Percentiles rank a stretch among this genome's conserved stretches.
phyloP scores from a whole-genome alignment of 2,329 filamentous ascomycete genomes.

The Penicillium psychrosexuale region DNA sequence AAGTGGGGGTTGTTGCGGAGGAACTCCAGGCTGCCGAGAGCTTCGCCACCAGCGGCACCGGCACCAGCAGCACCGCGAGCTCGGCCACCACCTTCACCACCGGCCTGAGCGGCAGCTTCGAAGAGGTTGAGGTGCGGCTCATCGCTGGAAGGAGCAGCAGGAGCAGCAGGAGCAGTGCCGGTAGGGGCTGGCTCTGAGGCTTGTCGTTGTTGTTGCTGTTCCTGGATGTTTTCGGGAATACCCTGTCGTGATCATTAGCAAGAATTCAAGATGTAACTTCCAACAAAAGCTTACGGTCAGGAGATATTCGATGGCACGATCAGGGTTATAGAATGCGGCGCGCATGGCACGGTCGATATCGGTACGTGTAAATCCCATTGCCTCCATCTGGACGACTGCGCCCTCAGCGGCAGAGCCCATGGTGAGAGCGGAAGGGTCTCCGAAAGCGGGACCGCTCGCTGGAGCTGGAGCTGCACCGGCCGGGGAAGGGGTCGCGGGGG shows the following conservation, averaged over 20 bases:
- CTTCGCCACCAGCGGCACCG: slow-evolving; percentile 52
- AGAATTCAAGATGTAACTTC: neutral
- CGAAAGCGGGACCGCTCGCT: slow-evolving; percentile 49
- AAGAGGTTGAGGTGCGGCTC: slow-evolving; percentile 77
- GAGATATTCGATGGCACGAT: slow-evolving; percentile 95
- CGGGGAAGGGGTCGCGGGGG: slow-evolving; percentile 49
- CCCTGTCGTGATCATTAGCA: slow-evolving; percentile 55
- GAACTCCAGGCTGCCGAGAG: slow-evolving; percentile 82
- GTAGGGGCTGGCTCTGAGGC: slow-evolving; percentile 45
- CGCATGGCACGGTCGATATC: slow-evolving; percentile 94
- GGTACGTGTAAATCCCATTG: slow-evolving; percentile 87
- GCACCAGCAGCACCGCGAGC: slow-evolving; percentile 28
- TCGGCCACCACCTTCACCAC: slow-evolving; percentile 39
- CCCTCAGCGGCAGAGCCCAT: slow-evolving; percentile 79
- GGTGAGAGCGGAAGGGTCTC: slow-evolving; percentile 76
- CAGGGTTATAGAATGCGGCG: slow-evolving; percentile 93
- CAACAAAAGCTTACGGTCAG: slow-evolving; percentile 63
- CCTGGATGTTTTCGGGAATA: slow-evolving; percentile 79
- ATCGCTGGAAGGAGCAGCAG: slow-evolving; percentile 41
- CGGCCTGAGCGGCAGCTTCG: slow-evolving; percentile 81
- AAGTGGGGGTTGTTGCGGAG: slow-evolving; percentile 94
- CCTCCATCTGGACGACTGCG: slow-evolving; percentile 89
- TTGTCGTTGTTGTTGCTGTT: slow-evolving; percentile 64
- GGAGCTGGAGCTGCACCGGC: slow-evolving; percentile 43
- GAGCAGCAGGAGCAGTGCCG: slow-evolving; percentile 30